Base-by-base conservation (phyloP, 169 alveolate genomes). In the Plasmodium ovale region DNA sequence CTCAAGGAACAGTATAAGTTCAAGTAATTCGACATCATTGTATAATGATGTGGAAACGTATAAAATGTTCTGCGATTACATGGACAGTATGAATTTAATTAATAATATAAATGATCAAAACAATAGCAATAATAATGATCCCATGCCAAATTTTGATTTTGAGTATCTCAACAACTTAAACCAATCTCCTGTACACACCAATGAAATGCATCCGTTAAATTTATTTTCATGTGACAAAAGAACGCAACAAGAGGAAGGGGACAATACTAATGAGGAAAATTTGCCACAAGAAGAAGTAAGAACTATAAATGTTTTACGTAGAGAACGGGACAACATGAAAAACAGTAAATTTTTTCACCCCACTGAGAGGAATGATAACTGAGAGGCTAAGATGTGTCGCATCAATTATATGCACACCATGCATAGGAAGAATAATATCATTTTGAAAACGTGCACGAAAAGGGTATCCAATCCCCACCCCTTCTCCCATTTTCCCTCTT, bases 41-140 rank as follows among this genome's bases (percentile, higher is more conserved):
- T 72, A 54, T 72, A 72, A 39, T 42, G 87, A 72, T 31, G 37
- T 72, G 16, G 64, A 72, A 44, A 44, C 87, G 7, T 44, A 56
- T 47, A 72, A 47, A 25, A 19, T 72, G 31, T 33, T 72, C 3
- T 72, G 56, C 47, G 35, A 72, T 60, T 72, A 72, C 58, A 72
- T 72, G 21, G 39, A 44, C 39, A 60, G 5, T 29, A n/a, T 56
- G 35, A 35, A 44, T 29, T 25, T 60, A 31, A 72, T 31, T 42
- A 62, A 62, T 62, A 62, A 62, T 62, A 14, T 62, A 10, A 62
- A 31, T 10, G 71, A 5, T 39, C n/a, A 39, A 39, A 42, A 3
- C 23, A 65, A 49, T 31, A 12, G 19, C 31, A 35, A 31, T 16
- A 33, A 21, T 12, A 54, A 65, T 31, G 54, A 56, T n/a, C n/a